A percentile compares a stretch with the other conserved stretches of the same genome.
Conservation (phyloP, 1,284 basidiomycete species). For the Malassezia restricta region DNA sequence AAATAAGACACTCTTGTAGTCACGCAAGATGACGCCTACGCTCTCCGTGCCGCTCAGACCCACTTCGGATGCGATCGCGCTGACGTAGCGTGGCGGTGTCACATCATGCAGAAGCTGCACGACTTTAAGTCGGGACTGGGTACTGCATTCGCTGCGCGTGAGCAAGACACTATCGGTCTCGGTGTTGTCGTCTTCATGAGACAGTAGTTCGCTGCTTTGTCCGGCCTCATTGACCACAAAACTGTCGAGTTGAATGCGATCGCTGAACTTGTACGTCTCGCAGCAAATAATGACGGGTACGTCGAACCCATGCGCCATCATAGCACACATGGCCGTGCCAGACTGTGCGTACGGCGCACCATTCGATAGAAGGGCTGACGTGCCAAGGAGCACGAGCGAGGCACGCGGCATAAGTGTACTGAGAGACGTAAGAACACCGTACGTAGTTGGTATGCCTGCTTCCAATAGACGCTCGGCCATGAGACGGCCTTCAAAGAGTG, state of each 20-base stretch:
- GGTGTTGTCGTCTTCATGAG: constrained; percentile 11
- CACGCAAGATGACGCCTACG: constrained; percentile 40
- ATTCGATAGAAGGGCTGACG: constrained; percentile 84
- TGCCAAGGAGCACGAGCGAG: constrained; percentile 76
- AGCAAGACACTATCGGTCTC: constrained; percentile 15
- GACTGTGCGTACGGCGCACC: constrained; percentile 87
- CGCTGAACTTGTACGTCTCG: constrained; percentile 97
- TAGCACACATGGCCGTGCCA: constrained; percentile 86
- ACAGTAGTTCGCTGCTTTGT: constrained; percentile 24
- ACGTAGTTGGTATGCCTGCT: constrained; percentile 72
- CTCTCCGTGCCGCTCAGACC: constrained; percentile 42
- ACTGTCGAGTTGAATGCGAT: constrained; percentile 80
- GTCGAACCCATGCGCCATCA: constrained; percentile 79
- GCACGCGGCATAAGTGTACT: constrained; percentile 67
- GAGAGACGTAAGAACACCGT: constrained; percentile 77
- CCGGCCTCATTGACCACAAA: constrained; percentile 85
- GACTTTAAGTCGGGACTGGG: constrained; percentile 22
- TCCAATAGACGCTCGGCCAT: constrained; percentile 62
- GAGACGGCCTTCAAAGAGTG: constrained; percentile 69
- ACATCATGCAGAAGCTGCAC: constrained; percentile 43
- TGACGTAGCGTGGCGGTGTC: constrained; percentile 39
- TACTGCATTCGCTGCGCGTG: constrained; percentile 22
- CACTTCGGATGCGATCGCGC: constrained; percentile 41
- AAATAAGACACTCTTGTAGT: constrained; percentile 44
- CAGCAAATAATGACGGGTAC: constrained; percentile 93